Evolutionary conservation across 1,284 basidiomycete genomes (phyloP), one percentile per base, ranked within the genome.

Genomic region (Golubevia pallescens): DNA sequence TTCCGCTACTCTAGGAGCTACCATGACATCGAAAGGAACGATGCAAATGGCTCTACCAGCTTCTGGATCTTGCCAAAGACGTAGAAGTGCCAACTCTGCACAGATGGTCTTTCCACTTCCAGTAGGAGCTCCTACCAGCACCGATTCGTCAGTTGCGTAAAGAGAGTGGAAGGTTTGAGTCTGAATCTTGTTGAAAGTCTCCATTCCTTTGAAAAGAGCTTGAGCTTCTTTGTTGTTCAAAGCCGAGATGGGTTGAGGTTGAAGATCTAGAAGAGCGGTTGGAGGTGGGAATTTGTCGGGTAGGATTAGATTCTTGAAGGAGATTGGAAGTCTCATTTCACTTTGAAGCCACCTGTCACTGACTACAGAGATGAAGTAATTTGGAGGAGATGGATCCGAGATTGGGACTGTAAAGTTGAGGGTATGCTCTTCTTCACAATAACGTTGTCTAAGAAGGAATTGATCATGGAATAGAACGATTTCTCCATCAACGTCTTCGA

Each of bases 131-230:
- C 95, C 95, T 65, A 99, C 91, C 81, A 99, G 94, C 53, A 96
- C 92, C 78, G 95, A 97, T 82, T 98, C 95, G 83, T 98, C 95
- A 0, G 94, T 92, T 0, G 93, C 95, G 86, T 96, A 99, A 0
- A 99, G 88, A 0, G 95, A 94, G 77, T 98, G 96, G 91, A 98
- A 99, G 48, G 97, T 94, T 87, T 99, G 97, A 0, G 95, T 99
- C 86, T 99, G 97, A 73, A 98, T 97, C 87, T 97, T 98, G 90
- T 99, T 99, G 89, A 98, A 97, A 0, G 89, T 90, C 68, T 90
- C 88, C 71, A 96, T 92, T 0, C 89, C 89, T 38, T 71, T 70
- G 34, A 61, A 60, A 23, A 60, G 54, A 3, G 88, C 88, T 84
- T 98, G 93, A 73, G 92, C 97, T 68, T 94, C 93, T 81, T 91